A percentile compares a stretch with the other conserved stretches of the same genome.
These are phyloP conservation scores for Penicillium sp. DNA, from an alignment of 2,329 filamentous ascomycete species.

Conservation along the genomic window DNA sequence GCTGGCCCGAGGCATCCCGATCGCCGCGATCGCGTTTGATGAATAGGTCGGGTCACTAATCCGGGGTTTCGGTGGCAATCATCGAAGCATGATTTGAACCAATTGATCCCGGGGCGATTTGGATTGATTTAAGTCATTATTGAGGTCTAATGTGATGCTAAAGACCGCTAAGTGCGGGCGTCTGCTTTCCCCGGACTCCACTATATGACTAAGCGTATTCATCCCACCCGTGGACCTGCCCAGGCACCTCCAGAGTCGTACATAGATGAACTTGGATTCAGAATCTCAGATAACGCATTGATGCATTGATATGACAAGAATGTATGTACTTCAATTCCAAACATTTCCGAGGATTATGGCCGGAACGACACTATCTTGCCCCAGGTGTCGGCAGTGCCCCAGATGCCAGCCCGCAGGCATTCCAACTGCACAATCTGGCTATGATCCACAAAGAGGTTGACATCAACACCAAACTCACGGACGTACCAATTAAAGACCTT, in stretches of 20 bases:
- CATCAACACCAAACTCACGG: constrained; percentile 57
- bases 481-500: constrained; percentile 59
- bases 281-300: neutral
- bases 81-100: constrained; percentile 8
- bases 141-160: neutral
- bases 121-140: neutral
- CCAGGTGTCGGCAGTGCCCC: constrained; percentile 58
- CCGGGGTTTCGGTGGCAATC: neutral
- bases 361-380: constrained; percentile 52
- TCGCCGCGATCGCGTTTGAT: neutral
- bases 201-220: neutral
- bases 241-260: neutral
- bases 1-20: constrained; percentile 34
- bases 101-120: neutral
- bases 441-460: constrained; percentile 59
- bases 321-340: neutral
- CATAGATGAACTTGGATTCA: neutral
- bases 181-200: constrained; percentile 21
- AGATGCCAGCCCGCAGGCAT: constrained; percentile 54
- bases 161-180: constrained; percentile 6
- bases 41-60: constrained; percentile 6
- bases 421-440: constrained; percentile 59
- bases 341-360: neutral
- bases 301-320: neutral
- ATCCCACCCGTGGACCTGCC: neutral